Evolutionary conservation across 1,139 yeast genomes (phyloP).

Genomic region (Zygoascus sp.): DNA sequence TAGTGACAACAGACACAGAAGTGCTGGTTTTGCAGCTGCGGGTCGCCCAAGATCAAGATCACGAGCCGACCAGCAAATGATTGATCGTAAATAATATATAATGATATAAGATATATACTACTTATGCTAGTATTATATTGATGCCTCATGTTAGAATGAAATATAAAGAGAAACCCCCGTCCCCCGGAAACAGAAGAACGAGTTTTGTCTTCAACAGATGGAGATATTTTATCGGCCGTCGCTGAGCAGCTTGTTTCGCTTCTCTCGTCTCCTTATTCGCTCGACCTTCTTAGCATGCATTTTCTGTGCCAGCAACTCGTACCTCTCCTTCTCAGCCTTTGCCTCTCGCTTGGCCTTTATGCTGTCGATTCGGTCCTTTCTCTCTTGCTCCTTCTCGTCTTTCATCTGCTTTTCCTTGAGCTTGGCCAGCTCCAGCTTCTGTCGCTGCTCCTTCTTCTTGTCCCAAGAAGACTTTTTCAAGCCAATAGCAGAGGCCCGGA

Average conservation of each 20-base stretch:
- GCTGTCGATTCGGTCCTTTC: slow-evolving; percentile 29
- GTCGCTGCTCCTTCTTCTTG: slow-evolving; percentile 30
- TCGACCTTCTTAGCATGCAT: slow-evolving; percentile 43
- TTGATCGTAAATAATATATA: background rate
- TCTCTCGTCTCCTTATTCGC: slow-evolving; percentile 38
- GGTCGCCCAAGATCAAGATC: background rate
- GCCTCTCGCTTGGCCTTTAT: slow-evolving; percentile 36
- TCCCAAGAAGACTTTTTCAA: slow-evolving; percentile 35
- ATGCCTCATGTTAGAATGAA: slow-evolving; percentile 1
- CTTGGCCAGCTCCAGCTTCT: slow-evolving; percentile 30
- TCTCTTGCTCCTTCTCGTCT: slow-evolving; percentile 36
- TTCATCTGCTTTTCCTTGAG: slow-evolving; percentile 36
- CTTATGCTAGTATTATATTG: background rate
- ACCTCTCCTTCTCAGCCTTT: slow-evolving; percentile 42
- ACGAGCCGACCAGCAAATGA: background rate
- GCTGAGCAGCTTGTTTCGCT: slow-evolving; percentile 41
- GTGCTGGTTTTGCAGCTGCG: slow-evolving; percentile 4
- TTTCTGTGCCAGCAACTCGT: slow-evolving; percentile 37
- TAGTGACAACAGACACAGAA: background rate
- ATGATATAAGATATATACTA: background rate
- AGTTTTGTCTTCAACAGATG: background rate
- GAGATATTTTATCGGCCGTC: slow-evolving; percentile 37
- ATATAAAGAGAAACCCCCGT: background rate
- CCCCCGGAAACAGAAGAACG: background rate
- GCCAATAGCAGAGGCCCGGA: slow-evolving; percentile 29